Evolutionary conservation across 140 eudicot species (phyloP), one percentile per base, ranked within the genome.

Genomic region (Ambrosia hybrid): DNA sequence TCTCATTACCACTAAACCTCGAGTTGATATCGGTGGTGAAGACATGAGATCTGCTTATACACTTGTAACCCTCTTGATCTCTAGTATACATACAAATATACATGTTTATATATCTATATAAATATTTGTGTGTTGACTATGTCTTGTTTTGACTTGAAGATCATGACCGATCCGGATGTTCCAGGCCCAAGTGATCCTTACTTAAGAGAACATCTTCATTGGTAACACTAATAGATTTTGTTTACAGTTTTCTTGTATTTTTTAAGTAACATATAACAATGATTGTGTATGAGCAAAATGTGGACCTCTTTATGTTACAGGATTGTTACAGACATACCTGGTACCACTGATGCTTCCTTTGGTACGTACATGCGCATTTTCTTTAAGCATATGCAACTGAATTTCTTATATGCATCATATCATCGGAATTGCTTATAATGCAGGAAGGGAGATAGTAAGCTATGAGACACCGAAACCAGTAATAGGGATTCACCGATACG

Each of bases 151-250:
- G 66, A 68, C 65, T 69, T 80, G 79, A 34, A 92, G 98, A 77
- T 92, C 67, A 89, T 92, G 98, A 87, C 95, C 0, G 98, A 92
- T 79, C 98, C 96, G 3, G 98, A 92, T 82, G 95, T 79, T 87
- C 98, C 98, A 51, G 81, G 98, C 83, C 98, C 96, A 56, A 92
- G 98, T 77, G 98, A 92, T 80, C 96, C 98, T 48, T 82, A 83
- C 80, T 57, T 87, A 36, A 92, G 88, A 76, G 98, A 92, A 80
- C 95, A 92, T 75, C 84, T 92, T 57, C 96, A 92, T 83, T 92
- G 98, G 98, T 92, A 3, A 73, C 57, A 57, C 16, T 78, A 9
- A 48, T 63, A 73, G 3, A 38, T 52, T 61, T 39, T 34, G 3
- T 2, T 39, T 51, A 33, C 15, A 68, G 0, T 49, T 68, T 26